phyloP scores from a whole-genome alignment of 192 early-diverging fungal species.

The Coemansia sp. region DNA sequence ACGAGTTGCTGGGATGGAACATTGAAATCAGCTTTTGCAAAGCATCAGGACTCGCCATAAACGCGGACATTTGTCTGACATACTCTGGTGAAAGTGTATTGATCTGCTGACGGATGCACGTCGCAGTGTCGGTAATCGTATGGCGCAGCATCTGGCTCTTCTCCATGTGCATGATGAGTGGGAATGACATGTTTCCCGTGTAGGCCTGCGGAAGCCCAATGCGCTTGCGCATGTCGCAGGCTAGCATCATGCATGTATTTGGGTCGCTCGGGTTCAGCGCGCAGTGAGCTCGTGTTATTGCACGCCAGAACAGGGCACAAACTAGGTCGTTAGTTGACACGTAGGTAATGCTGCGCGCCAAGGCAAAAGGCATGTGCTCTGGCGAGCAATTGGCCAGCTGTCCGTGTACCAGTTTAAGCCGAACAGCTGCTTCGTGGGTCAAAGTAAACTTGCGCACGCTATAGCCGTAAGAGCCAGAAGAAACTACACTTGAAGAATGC shows the following conservation, averaged over 20 bases:
- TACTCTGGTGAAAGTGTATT: constrained; percentile 6
- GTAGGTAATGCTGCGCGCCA: constrained; percentile 4
- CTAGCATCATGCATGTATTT: constrained; percentile 34
- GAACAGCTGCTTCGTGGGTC: not conserved
- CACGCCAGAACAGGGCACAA: constrained; percentile 36
- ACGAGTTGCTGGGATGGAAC: constrained; percentile 21
- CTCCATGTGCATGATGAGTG: constrained; percentile 23
- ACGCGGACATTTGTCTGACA: constrained; percentile 2
- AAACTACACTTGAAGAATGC: too few relatives aligned
- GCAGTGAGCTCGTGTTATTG: constrained; percentile 29
- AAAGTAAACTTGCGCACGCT: constrained; percentile 15
- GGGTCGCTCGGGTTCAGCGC: constrained; percentile 17
- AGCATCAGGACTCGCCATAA: constrained; percentile 14
- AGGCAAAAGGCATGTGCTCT: not conserved
- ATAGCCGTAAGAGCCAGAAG: not conserved
- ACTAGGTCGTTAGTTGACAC: constrained; percentile 40
- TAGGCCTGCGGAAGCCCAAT: constrained; percentile 18
- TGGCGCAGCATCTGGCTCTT: constrained; percentile 14
- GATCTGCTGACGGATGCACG: constrained; percentile 24
- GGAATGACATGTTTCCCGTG: constrained; percentile 39
- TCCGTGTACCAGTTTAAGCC: constrained; percentile 21
- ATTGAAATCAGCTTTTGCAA: constrained; percentile 18
- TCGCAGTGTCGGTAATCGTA: constrained; percentile 33
- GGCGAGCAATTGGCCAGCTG: constrained; percentile 7
- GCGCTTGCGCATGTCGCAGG: constrained; percentile 36